These are phyloP conservation scores for Rhizopogon vulgaris DNA, from an alignment of 768 basidiomycete genomes.

Conservation along the genomic window DNA sequence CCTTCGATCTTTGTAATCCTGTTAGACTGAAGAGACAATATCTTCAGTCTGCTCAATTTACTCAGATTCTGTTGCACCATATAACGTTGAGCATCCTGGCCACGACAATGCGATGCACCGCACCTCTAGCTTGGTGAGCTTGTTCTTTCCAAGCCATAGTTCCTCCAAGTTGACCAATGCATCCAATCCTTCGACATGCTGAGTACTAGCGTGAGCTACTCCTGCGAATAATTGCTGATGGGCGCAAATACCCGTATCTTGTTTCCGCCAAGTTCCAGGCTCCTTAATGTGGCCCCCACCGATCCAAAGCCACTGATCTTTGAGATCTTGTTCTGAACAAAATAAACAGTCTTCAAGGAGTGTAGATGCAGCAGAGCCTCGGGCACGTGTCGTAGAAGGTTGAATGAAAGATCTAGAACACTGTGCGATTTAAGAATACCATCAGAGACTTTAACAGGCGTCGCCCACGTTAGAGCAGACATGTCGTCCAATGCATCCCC, in stretches of 20 bases:
- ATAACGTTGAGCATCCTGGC: not conserved
- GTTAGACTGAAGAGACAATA: constrained; percentile 91
- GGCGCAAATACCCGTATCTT: constrained; percentile 64
- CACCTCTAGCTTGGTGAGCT: constrained; percentile 84
- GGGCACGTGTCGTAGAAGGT: constrained; percentile 71
- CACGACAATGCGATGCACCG: not conserved
- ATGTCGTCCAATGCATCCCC: constrained; percentile 59
- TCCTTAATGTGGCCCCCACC: constrained; percentile 53
- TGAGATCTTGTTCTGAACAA: constrained; percentile 94
- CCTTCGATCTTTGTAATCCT: constrained; percentile 85
- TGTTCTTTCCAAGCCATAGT: constrained; percentile 98
- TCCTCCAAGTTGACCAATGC: constrained; percentile 80
- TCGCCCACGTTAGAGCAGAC: constrained; percentile 49
- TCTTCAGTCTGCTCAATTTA: constrained; percentile 66
- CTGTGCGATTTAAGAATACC: constrained; percentile 32
- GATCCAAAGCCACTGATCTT: constrained; percentile 64
- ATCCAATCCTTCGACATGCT: constrained; percentile 88
- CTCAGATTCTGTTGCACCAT: constrained; percentile 51
- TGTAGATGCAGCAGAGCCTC: constrained; percentile 52
- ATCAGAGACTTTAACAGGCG: not conserved
- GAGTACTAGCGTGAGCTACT: not conserved
- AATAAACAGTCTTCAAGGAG: constrained; percentile 74
- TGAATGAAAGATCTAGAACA: constrained; percentile 90
- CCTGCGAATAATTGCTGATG: not conserved
- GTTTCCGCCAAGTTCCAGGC: constrained; percentile 92